A percentile compares a stretch with the other conserved stretches of the same genome.
phyloP scores from a whole-genome alignment of 2,329 filamentous ascomycete genomes.

The Microdochium paspali region DNA sequence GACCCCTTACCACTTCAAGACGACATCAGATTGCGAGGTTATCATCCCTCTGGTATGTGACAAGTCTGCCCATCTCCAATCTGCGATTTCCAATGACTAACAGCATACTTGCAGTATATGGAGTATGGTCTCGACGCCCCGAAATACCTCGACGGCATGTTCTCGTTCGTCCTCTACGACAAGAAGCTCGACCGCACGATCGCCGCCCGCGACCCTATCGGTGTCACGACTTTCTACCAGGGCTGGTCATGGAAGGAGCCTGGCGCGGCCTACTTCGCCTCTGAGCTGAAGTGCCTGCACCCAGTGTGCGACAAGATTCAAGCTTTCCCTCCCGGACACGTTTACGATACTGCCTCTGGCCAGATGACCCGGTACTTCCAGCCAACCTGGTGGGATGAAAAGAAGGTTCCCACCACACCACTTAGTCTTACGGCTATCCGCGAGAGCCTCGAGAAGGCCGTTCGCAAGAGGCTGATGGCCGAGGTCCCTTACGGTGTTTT shows the following conservation, averaged over 20 bases:
- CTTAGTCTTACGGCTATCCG: slow-evolving; percentile 78
- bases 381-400: slow-evolving; percentile 84
- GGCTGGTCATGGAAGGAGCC: slow-evolving; percentile 80
- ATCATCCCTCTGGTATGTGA: slow-evolving; percentile 84
- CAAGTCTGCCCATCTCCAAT: slow-evolving; percentile 5
- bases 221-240: slow-evolving; percentile 95
- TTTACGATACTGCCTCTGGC: slow-evolving; percentile 91
- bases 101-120: slow-evolving; percentile 55
- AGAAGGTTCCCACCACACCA: slow-evolving; percentile 67
- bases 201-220: slow-evolving; percentile 92
- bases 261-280: slow-evolving; percentile 87
- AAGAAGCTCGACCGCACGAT: slow-evolving; percentile 87
- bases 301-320: slow-evolving; percentile 93
- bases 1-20: slow-evolving; percentile 91
- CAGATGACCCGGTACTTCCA: slow-evolving; percentile 81
- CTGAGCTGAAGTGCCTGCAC: slow-evolving; percentile 88
- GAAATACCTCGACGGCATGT: slow-evolving; percentile 96
- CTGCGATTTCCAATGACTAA: not conserved
- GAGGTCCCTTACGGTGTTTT: slow-evolving; percentile 97
- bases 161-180: slow-evolving; percentile 97
- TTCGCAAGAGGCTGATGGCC: slow-evolving; percentile 95
- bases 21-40: slow-evolving; percentile 95
- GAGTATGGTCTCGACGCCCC: slow-evolving; percentile 88
- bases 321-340: slow-evolving; percentile 86
- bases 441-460: slow-evolving; percentile 76